Percentiles rank a stretch among this genome's conserved stretches.
These are phyloP conservation scores for Alternaria sp. DNA, from an alignment of 2,329 filamentous ascomycete genomes.

Conservation along the genomic window DNA sequence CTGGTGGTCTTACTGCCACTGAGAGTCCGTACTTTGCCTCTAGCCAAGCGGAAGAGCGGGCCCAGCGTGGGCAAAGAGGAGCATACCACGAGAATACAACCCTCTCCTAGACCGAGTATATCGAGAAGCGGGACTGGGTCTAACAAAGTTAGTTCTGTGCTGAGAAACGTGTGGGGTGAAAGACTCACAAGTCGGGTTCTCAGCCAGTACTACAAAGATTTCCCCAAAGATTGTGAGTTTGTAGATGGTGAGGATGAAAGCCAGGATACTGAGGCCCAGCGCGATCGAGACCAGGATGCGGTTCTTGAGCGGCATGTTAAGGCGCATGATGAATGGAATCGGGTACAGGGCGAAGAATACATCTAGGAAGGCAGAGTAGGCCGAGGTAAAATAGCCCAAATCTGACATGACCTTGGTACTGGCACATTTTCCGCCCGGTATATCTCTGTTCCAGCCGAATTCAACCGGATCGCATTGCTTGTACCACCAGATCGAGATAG, in stretches of 20 bases:
- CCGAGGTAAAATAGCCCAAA: constrained; percentile 1
- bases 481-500: constrained; percentile 7
- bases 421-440: background rate
- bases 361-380: constrained; percentile 2
- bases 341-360: background rate
- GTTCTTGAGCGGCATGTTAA: constrained; percentile 2
- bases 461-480: constrained; percentile 8
- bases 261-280: background rate
- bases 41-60: background rate
- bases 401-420: constrained; percentile 1
- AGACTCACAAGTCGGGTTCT: background rate
- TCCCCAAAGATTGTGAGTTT: constrained; percentile 1
- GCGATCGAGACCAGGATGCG: background rate
- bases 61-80: constrained; percentile 1
- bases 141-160: background rate
- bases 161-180: background rate
- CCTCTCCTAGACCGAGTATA: constrained; percentile 1
- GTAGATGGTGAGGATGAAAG: constrained; percentile 4
- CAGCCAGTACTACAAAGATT: background rate
- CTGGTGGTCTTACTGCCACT: background rate
- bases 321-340: background rate
- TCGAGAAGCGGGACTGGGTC: background rate
- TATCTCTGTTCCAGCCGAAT: background rate
- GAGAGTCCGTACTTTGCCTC: constrained; percentile 1
- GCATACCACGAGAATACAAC: background rate